Evolutionary conservation across 495 filamentous ascomycete genomes (phyloP), one percentile per base, ranked within the genome.

Genomic region (Penicillium silybi): DNA sequence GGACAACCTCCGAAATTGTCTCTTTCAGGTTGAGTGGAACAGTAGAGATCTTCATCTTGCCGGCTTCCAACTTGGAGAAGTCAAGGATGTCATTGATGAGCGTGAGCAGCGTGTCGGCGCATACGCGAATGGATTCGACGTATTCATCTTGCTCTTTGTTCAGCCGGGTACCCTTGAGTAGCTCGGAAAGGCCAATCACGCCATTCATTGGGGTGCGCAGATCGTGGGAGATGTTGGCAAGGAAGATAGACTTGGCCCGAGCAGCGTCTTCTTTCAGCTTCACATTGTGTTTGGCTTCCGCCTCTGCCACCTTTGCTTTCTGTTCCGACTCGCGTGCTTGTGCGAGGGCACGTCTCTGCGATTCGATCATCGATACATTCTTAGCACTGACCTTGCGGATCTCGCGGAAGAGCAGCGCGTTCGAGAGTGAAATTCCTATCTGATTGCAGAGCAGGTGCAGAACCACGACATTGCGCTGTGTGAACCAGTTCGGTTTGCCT

Each of bases 31-130:
- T 92, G 56, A 95, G 80, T 2, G 89, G 88, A 44, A 92, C 90
- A 10, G 86, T 86, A 48, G 88, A 92, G 8, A 95, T 85, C 66
- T 90, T 89, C 88, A 96, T 93, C 73, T 95, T 96, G 60, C 92
- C 91, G 15, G 91, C 91, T 66, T 96, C 91, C 63, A 96, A 83
- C 63, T 93, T 90, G 26, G 89, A 93, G 64, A 93, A 96, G 66
- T 96, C 91, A 1, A 96, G 75, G 19, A 96, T 92, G 58, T 96
- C 91, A 62, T 96, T 96, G 75, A 96, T 96, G 48, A 96, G 86
- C 0, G 87, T 91, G n/a, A 96, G 78, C 7, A 96, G 73, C 7
- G 92, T 86, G 63, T 96, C 89, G 4, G 90, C 91, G 52, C 91
- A 96, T 18, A 96, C 85, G 3, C 89, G 79, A 57, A 96, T 95